phyloP scores from a whole-genome alignment of 2,329 filamentous ascomycete species.

The Stachybotrys chartarum region DNA sequence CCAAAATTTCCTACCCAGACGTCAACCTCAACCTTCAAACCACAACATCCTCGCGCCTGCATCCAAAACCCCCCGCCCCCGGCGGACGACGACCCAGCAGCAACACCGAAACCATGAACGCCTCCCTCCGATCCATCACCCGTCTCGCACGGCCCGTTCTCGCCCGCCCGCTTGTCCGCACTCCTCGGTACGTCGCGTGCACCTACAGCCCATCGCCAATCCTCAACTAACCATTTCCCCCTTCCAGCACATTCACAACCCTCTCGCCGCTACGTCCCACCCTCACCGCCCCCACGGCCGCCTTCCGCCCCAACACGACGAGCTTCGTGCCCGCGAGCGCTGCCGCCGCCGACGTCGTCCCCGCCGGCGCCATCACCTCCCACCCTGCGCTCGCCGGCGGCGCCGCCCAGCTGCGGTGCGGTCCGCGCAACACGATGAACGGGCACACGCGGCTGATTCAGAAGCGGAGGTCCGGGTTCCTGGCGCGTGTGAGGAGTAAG shows the following conservation, averaged over 20 bases:
- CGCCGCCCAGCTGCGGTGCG: slow-evolving; percentile 48
- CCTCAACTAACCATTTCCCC: slow-evolving; percentile 1
- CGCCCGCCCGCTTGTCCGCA: slow-evolving; percentile 13
- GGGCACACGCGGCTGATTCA: slow-evolving; percentile 46
- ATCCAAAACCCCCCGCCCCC: neutral
- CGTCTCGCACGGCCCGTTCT: slow-evolving; percentile 21
- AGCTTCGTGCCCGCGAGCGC: slow-evolving; percentile 21
- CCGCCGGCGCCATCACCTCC: slow-evolving; percentile 37
- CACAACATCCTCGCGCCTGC: no score
- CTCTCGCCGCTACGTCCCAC: slow-evolving; percentile 44
- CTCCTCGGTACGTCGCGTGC: slow-evolving; percentile 12
- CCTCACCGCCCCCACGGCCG: slow-evolving; percentile 22
- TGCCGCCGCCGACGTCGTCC: slow-evolving; percentile 35
- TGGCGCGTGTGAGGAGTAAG: slow-evolving; percentile 41
- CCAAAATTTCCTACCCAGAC: no score
- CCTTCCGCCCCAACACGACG: slow-evolving; percentile 21
- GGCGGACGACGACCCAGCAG: neutral
- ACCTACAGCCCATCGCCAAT: neutral
- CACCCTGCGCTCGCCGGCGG: slow-evolving; percentile 44
- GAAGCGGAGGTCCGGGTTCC: slow-evolving; percentile 53
- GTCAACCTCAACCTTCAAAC: no score
- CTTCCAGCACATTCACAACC: slow-evolving; percentile 36
- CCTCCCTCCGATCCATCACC: slow-evolving; percentile 18
- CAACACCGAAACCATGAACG: neutral
- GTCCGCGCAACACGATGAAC: slow-evolving; percentile 51